These are phyloP conservation scores for Globisporangium nunn DNA, from an alignment of 352 stramenopile species.

Conservation along the genomic window DNA sequence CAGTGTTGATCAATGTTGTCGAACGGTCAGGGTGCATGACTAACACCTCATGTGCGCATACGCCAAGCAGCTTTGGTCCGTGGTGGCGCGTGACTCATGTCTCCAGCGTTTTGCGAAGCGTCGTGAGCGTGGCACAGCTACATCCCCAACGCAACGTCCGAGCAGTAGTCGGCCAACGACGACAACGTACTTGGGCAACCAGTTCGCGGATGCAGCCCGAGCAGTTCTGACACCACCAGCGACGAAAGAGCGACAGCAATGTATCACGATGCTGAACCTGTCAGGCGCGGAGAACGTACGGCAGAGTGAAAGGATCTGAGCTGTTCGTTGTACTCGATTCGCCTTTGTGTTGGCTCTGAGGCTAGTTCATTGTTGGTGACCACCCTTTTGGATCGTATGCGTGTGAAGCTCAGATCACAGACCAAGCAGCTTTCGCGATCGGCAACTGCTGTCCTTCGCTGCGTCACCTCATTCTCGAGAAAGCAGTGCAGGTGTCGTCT, in stretches of 20 bases:
- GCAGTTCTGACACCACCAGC: neutral
- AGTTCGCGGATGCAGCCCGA: slow-evolving; percentile 4
- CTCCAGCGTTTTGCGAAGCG: slow-evolving; percentile 24
- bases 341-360: neutral
- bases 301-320: neutral
- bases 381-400: neutral
- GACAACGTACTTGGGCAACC: slow-evolving; percentile 1
- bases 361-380: neutral
- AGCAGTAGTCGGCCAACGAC: neutral
- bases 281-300: slow-evolving; percentile 42
- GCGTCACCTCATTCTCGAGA: slow-evolving; percentile 9
- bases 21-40: no score
- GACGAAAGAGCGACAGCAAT: neutral
- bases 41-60: neutral
- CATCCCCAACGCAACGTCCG: neutral
- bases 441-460: slow-evolving; percentile 10
- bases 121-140: neutral
- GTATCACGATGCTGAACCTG: slow-evolving; percentile 35
- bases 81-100: slow-evolving; percentile 57
- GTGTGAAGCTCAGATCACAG: slow-evolving; percentile 14
- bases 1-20: neutral
- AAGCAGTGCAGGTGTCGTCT: slow-evolving; percentile 4
- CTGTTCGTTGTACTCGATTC: no score
- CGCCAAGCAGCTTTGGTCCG: slow-evolving; percentile 43
- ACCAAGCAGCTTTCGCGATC: slow-evolving; percentile 11